These are phyloP conservation scores for Ogataea glucozyma DNA, from an alignment of 805 yeast species.

Conservation along the genomic window DNA sequence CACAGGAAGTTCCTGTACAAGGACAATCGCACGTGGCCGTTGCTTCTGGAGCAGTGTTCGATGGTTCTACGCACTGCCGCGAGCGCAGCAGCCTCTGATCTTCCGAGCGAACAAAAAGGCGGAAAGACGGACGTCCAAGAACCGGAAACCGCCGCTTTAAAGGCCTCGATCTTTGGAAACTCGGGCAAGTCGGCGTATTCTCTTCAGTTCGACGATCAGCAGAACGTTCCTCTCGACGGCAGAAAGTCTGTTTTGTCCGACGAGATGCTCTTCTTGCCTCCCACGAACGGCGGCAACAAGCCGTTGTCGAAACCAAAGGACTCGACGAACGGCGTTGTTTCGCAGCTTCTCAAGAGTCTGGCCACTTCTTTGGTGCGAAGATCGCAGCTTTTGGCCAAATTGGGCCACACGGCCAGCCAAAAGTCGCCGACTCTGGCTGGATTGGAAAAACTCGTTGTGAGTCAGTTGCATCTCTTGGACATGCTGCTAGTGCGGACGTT, in stretches of 20 bases:
- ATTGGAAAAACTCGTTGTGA: conserved; percentile 4
- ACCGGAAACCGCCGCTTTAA: no score
- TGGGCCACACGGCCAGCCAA: background rate
- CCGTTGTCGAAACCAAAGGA: background rate
- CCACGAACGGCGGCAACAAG: background rate
- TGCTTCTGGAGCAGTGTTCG: conserved; percentile 61
- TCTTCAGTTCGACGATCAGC: conserved; percentile 17
- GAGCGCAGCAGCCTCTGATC: conserved; percentile 26
- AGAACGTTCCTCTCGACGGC: conserved; percentile 2
- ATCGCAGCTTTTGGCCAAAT: background rate
- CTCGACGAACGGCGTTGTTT: conserved; percentile 1
- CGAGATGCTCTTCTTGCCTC: conserved; percentile 6
- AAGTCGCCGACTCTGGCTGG: background rate
- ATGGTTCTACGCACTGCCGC: conserved; percentile 47
- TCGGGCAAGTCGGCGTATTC: conserved; percentile 22
- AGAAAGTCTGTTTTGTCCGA: conserved; percentile 5
- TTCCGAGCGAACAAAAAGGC: conserved; percentile 14
- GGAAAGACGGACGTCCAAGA: no score
- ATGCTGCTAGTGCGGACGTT: conserved; percentile 40
- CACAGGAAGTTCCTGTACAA: conserved; percentile 56
- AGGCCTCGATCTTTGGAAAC: conserved; percentile 32
- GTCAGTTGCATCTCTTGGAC: conserved; percentile 30
- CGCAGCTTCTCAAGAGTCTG: background rate
- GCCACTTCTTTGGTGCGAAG: background rate
- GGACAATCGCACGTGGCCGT: conserved; percentile 50